Evolutionary conservation across 768 basidiomycete genomes (phyloP), one percentile per base, ranked within the genome.

Genomic region (Podaxis carcinomalis): DNA sequence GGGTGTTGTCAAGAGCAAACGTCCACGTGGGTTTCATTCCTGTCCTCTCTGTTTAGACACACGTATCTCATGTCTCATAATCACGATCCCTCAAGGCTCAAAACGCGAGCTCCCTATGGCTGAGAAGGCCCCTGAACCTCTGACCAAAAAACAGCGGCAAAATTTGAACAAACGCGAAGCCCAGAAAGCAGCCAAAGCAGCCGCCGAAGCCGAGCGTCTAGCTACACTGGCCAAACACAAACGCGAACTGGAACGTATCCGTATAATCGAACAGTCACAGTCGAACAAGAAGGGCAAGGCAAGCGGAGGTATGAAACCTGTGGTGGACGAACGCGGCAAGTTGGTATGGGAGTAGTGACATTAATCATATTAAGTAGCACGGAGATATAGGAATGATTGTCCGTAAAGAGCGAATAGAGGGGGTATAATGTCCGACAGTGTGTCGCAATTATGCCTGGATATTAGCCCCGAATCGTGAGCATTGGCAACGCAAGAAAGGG

Each of bases 91-190:
- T 25, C 39, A 59, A 32, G 64, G 58, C 52, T 13, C 61, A 27
- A 44, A 51, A 50, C 58, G 27, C 40, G 40, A 53, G 42, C 16
- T 16, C 55, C 61, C 35, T 16, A 37, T 57, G 4, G 36, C 63
- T 25, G 67, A 72, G 5, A 74, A 73, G 27, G 74, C 78, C 2
- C 69, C 82, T 0, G 82, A 82, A 62, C 65, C 78, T 1, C 69
- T 82, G 61, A 88, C 85, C 5, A 90, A 92, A 72, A 82, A 81
- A 46, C 88, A 91, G 69, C 81, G 87, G 7, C 78, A 92, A 68
- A 90, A 90, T 64, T 83, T 80, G 6, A 80, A 79, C 63, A 81
- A 76, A 68, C 75, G 80, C 4, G 88, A 89, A 49, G 78, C 80
- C 0, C 68, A 76, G 57, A 91, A 90, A 70, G 77, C 80, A 2